These are phyloP conservation scores for Violaceomyces palustris DNA, from an alignment of 1,284 basidiomycete species.

Conservation along the genomic window DNA sequence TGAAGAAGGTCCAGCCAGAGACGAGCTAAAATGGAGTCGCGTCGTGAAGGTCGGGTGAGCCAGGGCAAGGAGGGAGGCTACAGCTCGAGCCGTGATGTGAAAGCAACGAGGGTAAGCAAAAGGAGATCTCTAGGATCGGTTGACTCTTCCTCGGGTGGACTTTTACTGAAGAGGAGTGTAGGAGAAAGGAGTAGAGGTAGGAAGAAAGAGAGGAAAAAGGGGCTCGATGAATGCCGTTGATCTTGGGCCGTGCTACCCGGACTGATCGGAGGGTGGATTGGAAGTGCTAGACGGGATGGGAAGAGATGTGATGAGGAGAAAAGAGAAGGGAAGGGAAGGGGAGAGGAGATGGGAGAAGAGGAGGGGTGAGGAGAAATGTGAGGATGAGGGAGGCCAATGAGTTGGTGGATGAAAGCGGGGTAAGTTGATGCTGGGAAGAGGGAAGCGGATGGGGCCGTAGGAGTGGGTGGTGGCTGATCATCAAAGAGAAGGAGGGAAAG, in stretches of 20 bases:
- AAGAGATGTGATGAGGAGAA: background rate
- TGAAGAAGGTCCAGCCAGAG: no score
- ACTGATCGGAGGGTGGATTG: background rate
- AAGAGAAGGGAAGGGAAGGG: background rate
- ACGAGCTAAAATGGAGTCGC: no score
- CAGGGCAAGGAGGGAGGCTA: no score
- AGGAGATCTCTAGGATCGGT: no score
- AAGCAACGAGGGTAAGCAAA: no score
- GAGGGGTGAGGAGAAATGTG: background rate
- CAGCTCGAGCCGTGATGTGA: no score
- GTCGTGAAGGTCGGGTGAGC: no score
- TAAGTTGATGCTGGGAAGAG: background rate
- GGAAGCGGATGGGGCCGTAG: background rate
- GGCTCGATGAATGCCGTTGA: background rate
- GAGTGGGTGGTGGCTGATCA: conserved; percentile 1
- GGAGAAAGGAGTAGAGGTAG: background rate
- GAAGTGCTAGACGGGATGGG: background rate
- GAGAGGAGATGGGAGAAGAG: no score
- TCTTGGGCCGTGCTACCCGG: background rate
- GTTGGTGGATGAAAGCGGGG: background rate
- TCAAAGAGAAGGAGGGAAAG: no score
- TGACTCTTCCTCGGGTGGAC: no score
- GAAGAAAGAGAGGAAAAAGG: background rate
- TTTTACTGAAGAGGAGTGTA: background rate
- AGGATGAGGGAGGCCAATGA: background rate